Conservation (phyloP, 305 asterid species). For the Petunia hybrid region DNA sequence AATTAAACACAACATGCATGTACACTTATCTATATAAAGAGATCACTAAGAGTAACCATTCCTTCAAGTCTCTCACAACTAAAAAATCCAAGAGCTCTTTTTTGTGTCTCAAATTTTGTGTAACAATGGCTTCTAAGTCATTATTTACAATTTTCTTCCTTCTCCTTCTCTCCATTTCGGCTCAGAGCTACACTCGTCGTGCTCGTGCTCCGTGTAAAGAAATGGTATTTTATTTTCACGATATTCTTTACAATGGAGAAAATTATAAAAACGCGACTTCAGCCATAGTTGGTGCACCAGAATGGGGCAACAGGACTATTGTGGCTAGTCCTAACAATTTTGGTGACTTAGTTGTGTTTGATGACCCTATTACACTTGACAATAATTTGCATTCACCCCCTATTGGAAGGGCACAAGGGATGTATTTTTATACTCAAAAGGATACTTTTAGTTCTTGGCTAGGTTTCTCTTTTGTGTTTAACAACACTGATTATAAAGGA, state of each 20-base stretch:
- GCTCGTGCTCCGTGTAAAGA: constrained; percentile 44
- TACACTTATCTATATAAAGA: neutral
- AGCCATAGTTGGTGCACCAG: constrained; percentile 53
- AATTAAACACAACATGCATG: too few relatives aligned
- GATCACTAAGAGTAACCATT: neutral
- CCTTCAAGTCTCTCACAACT: neutral
- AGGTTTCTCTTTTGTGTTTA: constrained; percentile 57
- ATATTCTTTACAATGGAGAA: constrained; percentile 52
- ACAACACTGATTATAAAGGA: constrained; percentile 55
- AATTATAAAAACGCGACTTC: constrained; percentile 52
- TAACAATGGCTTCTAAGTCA: neutral
- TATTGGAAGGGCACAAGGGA: constrained; percentile 68
- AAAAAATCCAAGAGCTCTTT: constrained; percentile 24
- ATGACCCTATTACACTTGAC: constrained; percentile 64
- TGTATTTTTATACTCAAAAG: constrained; percentile 55
- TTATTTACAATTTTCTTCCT: neutral
- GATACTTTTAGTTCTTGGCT: constrained; percentile 59
- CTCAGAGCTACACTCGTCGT: neutral
- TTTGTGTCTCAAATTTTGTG: neutral
- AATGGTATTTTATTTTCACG: constrained; percentile 54
- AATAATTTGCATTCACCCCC: constrained; percentile 55
- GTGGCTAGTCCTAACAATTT: constrained; percentile 52
- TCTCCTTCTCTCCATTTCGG: constrained; percentile 34
- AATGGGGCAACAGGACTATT: constrained; percentile 56
- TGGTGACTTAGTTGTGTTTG: constrained; percentile 61